Evolutionary conservation across 768 basidiomycete species (phyloP).

Genomic region (Daedaleopsis sinensis): DNA sequence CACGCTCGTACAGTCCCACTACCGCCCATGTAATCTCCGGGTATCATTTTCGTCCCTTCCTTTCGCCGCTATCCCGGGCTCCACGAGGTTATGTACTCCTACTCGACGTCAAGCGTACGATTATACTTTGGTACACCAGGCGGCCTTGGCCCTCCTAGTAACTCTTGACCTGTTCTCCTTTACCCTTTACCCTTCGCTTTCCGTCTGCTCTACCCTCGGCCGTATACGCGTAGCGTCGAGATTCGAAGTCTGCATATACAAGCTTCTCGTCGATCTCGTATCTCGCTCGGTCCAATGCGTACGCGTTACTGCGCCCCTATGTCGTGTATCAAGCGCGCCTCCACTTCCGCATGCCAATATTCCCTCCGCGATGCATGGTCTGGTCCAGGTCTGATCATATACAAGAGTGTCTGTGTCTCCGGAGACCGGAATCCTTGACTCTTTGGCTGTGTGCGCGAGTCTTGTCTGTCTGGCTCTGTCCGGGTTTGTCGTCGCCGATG

Average conservation of each 20-base stretch:
- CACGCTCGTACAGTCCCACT: not conserved
- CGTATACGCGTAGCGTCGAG: too few relatives aligned
- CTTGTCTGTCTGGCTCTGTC: not conserved
- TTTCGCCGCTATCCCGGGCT: constrained; percentile 14
- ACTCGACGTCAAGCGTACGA: constrained; percentile 14
- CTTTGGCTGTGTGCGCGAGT: not conserved
- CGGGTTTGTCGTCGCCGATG: too few relatives aligned
- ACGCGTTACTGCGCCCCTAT: not conserved
- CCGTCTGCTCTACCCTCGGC: too few relatives aligned
- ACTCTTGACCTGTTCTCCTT: constrained; percentile 1
- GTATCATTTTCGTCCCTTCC: not conserved
- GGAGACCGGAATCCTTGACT: too few relatives aligned
- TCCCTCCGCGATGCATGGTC: constrained; percentile 19
- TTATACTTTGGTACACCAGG: constrained; percentile 21
- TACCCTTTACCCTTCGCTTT: not conserved
- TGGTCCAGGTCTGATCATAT: constrained; percentile 3
- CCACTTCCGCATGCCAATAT: constrained; percentile 4
- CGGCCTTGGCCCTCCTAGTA: not conserved
- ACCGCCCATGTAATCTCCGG: not conserved
- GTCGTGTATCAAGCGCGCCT: not conserved
- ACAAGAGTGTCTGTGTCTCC: constrained; percentile 7
- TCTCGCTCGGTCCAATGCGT: too few relatives aligned
- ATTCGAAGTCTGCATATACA: too few relatives aligned
- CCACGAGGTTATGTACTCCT: constrained; percentile 17
- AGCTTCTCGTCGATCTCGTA: too few relatives aligned